Conservation (phyloP, 768 basidiomycete species). For the Tulasnella sp. region DNA sequence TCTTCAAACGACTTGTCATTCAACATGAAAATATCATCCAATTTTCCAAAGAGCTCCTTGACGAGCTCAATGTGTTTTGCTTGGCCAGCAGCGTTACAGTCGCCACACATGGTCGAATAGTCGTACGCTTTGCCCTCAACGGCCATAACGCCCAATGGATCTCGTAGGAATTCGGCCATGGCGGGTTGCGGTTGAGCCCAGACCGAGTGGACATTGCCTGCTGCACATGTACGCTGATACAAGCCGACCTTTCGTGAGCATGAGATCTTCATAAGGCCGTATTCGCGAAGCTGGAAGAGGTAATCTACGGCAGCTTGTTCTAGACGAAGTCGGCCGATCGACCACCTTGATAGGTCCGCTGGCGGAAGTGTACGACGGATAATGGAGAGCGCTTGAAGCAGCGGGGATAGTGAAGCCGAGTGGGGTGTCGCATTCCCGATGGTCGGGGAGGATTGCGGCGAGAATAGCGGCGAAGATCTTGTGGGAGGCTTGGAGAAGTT, state of each 20-base stretch:
- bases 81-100: constrained; percentile 10
- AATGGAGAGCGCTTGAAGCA: not conserved
- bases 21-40: constrained; percentile 4
- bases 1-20: too few relatives aligned
- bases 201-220: constrained; percentile 5
- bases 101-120: constrained; percentile 7
- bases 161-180: constrained; percentile 1
- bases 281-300: constrained; percentile 12
- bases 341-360: not conserved
- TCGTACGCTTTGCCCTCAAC: constrained; percentile 12
- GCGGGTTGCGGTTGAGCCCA: constrained; percentile 7
- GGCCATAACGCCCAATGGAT: constrained; percentile 8
- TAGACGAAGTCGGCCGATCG: not conserved
- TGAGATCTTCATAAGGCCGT: constrained; percentile 9
- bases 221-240: constrained; percentile 8
- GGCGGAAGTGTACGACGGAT: constrained; percentile 6
- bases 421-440: not conserved
- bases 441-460: not conserved
- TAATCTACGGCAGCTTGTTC: not conserved
- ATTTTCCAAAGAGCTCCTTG: not conserved
- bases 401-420: not conserved
- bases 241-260: constrained; percentile 3
- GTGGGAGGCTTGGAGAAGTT: constrained; percentile 7
- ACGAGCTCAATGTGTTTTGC: constrained; percentile 9
- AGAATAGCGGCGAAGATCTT: not conserved